These are phyloP conservation scores for Mortierella sp. DNA, from an alignment of 371 early-diverging fungal genomes.

Conservation along the genomic window DNA sequence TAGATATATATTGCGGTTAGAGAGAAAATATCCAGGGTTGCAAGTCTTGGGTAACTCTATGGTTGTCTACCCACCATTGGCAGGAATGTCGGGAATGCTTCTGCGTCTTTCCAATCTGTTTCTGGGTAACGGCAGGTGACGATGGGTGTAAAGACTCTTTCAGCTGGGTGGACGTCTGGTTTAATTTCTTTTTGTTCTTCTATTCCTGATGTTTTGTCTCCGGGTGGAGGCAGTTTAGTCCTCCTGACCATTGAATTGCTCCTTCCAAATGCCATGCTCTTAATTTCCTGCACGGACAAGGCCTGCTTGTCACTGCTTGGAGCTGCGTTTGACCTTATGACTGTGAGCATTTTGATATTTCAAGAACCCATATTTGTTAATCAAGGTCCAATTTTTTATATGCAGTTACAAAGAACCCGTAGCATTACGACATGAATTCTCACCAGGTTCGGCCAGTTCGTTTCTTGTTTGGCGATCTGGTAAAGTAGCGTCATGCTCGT, in stretches of 20 bases:
- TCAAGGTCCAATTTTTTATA: background rate
- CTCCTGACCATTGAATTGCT: slow-evolving; percentile 16
- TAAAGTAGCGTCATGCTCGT: background rate
- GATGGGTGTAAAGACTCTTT: slow-evolving; percentile 21
- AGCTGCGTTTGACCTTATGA: background rate
- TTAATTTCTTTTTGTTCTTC: background rate
- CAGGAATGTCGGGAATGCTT: slow-evolving; percentile 71
- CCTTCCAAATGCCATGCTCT: slow-evolving; percentile 19
- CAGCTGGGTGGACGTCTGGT: slow-evolving; percentile 33
- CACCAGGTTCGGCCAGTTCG: slow-evolving; percentile 14
- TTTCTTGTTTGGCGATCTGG: background rate
- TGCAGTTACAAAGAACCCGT: background rate
- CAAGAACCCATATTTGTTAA: background rate
- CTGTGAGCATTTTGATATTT: background rate
- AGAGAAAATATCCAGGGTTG: background rate
- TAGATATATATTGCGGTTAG: background rate
- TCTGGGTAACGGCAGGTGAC: slow-evolving; percentile 50
- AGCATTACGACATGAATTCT: background rate
- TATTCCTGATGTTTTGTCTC: background rate
- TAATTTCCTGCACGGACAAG: slow-evolving; percentile 18
- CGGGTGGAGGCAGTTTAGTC: slow-evolving; percentile 15
- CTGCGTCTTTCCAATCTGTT: slow-evolving; percentile 49
- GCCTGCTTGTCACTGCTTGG: slow-evolving; percentile 9
- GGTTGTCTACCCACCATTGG: slow-evolving; percentile 68
- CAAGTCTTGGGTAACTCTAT: too few species aligned